Evolutionary conservation across 1,284 basidiomycete genomes (phyloP), one percentile per base, ranked within the genome.

Genomic region (Ceratobasidium sp.): DNA sequence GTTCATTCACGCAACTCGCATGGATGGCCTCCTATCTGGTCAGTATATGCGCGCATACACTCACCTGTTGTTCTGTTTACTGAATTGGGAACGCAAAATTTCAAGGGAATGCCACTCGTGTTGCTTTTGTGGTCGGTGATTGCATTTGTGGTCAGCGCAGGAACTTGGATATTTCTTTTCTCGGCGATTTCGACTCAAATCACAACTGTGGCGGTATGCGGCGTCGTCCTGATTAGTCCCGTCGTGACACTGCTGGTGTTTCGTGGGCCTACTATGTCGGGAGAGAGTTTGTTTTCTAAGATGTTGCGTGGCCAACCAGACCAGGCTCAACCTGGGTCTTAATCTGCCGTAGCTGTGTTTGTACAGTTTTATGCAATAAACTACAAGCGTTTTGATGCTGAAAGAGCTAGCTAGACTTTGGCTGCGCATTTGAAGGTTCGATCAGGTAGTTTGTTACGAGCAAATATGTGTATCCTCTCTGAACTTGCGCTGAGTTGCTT

Each of bases 51-150:
- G 23, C 46, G 4, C n/a, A 39, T 46, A 20, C n/a, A 18, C 23
- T 4, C n/a, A 46, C 9, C 12, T 26, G 13, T 9, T 13, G n/a
- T 7, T 42, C n/a, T n/a, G 39, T 63, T 60, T 15, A 26, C 58
- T 42, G 10, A 66, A 9, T 23, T 42, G 12, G 13, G 18, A 46
- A 46, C n/a, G 15, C 12, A 12, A 26, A 46, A 42, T 20, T 10
- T 46, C 33, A 20, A 73, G 71, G 71, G 56, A 33, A 73, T 73
- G 71, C 71, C 71, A 51, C 71, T 73, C 9, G 71, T 73, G 40
- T 26, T 73, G 7, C 53, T 73, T 40, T n/a, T 73, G 23, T 73
- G 71, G 71, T 73, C 71, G 42, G 71, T 73, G 26, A 60, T 73
- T 7, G 71, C 56, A 10, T 73, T 73, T 39, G 71, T 73, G 10